Evolutionary conservation across 2,329 filamentous ascomycete species (phyloP).

Genomic region (Chlorencoelia australis): DNA sequence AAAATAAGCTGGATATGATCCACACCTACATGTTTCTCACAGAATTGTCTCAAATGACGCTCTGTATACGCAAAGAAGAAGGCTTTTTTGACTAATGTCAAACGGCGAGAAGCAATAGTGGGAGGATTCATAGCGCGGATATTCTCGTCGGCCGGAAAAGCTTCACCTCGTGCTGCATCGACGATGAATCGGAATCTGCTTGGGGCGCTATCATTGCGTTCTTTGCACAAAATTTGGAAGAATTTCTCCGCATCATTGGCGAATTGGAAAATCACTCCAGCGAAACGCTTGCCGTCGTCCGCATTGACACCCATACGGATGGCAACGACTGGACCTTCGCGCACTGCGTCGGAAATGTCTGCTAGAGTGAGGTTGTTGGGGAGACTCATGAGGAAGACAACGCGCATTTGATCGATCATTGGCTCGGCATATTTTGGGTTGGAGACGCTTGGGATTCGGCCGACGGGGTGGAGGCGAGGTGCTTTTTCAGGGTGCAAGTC

Average conservation of each 20-base stretch:
- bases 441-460: slow-evolving; percentile 3
- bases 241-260: slow-evolving; percentile 19
- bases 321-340: slow-evolving; percentile 21
- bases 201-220: slow-evolving; percentile 11
- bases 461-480: slow-evolving; percentile 5
- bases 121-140: slow-evolving; percentile 19
- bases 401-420: slow-evolving; percentile 15
- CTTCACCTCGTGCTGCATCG: slow-evolving; percentile 17
- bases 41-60: slow-evolving; percentile 14
- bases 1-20: slow-evolving; percentile 18
- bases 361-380: slow-evolving; percentile 17
- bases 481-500: slow-evolving; percentile 13
- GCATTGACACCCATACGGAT: slow-evolving; percentile 22
- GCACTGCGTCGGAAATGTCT: slow-evolving; percentile 21
- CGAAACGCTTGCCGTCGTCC: slow-evolving; percentile 13
- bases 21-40: slow-evolving; percentile 16
- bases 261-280: slow-evolving; percentile 23
- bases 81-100: slow-evolving; percentile 24
- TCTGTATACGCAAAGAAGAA: slow-evolving; percentile 24
- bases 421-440: slow-evolving; percentile 7
- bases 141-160: slow-evolving; percentile 15
- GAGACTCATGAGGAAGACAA: slow-evolving; percentile 22
- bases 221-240: slow-evolving; percentile 11
- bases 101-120: slow-evolving; percentile 19
- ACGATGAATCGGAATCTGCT: slow-evolving; percentile 21